Evolutionary conservation across 768 basidiomycete genomes (phyloP), one percentile per base, ranked within the genome.

Genomic region (Boletus tomentosulus): DNA sequence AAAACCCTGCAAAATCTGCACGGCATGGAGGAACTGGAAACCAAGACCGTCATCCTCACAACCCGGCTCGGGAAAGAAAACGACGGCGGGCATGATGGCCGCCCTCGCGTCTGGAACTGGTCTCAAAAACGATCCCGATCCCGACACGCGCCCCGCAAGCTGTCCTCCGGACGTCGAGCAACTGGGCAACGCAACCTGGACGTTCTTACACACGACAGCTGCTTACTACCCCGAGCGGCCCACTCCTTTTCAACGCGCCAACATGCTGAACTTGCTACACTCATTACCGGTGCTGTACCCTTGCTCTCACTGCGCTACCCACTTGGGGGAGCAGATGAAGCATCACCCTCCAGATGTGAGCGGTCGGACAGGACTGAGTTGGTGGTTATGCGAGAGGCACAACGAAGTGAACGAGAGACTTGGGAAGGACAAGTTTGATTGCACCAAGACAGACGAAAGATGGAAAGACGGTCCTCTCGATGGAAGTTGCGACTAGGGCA

Each of bases 141-240:
- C 69, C 5, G 69, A 73, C 25, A 69, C 68, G 16, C 83, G 78
- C 22, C 81, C 82, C 2, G 72, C 75, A 5, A 76, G 89, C 52
- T 98, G 96, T 66, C 96, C 96, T 12, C 86, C 94, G 0, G 95
- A 98, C 70, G 86, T 86, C 43, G 92, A 94, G 65, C 78, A 84
- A 54, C 85, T 98, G 46, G 96, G 96, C 2, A 84, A 85, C 46
- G 88, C 95, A 43, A 96, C 96, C 2, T 98, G 96, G 96, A 87
- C 93, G 15, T 98, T 98, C 79, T 77, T 98, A 31, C 96, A 98
- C 65, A 86, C 93, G 9, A 87, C 96, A 6, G 95, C 94, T 0
- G 92, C 96, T 22, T 97, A 98, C 71, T 98, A 94, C 72, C 94
- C 96, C 27, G 83, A 86, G n/a, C 71, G 74, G 15, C 92, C 96